A percentile compares a stretch with the other conserved stretches of the same genome.
These are phyloP conservation scores for Stromatinia cepivora DNA, from an alignment of 2,329 filamentous ascomycete species.

Conservation along the genomic window DNA sequence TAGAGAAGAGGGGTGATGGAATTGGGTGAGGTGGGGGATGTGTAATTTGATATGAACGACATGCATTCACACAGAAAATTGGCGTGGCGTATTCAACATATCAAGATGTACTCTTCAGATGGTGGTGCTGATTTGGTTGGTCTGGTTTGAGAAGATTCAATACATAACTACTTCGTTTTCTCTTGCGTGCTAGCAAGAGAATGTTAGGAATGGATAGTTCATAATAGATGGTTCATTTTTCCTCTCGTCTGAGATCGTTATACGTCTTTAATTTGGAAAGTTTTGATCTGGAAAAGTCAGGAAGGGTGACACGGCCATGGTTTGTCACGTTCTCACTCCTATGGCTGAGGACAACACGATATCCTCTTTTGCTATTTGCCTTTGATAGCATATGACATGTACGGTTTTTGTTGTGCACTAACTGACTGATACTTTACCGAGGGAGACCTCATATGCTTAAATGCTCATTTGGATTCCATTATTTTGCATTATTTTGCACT, in stretches of 20 bases:
- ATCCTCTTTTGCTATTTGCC: too few relatives aligned
- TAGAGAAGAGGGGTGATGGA: not conserved
- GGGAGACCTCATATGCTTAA: too few relatives aligned
- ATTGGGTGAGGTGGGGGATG: not conserved
- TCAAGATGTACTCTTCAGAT: constrained; percentile 5
- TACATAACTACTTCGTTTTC: not conserved
- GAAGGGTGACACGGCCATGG: too few relatives aligned
- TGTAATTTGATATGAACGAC: constrained; percentile 1
- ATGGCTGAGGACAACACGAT: too few relatives aligned
- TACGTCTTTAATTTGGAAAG: not conserved
- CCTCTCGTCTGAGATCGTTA: not conserved
- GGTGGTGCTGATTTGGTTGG: not conserved
- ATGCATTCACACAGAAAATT: not conserved
- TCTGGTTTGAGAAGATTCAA: not conserved
- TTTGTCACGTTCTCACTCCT: not conserved
- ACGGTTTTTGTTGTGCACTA: too few relatives aligned
- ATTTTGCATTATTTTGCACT: too few relatives aligned
- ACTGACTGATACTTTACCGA: too few relatives aligned
- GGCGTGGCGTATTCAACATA: constrained; percentile 6
- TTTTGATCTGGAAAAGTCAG: too few relatives aligned
- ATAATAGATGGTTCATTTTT: constrained; percentile 11
- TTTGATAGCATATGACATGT: too few relatives aligned
- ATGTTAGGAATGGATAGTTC: constrained; percentile 10
- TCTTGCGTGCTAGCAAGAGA: not conserved
- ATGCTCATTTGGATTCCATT: too few relatives aligned